phyloP scores from a whole-genome alignment of 2,329 filamentous ascomycete species.

The Monosporascus sp. region DNA sequence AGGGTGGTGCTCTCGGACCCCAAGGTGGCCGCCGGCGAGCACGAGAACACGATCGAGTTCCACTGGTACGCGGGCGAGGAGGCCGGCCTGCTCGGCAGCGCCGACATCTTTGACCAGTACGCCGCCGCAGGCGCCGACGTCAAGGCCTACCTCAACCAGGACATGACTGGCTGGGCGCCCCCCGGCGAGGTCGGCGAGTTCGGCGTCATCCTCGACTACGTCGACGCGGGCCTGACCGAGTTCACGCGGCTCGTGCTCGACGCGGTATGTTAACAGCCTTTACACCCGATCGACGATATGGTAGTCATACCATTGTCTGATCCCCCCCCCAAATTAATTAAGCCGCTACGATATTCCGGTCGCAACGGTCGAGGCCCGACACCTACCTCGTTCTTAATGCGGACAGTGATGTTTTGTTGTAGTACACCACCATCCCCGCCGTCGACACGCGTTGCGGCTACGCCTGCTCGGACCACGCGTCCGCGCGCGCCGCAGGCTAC shows the following conservation, averaged over 20 bases:
- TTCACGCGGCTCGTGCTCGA: slow-evolving; percentile 31
- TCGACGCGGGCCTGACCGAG: slow-evolving; percentile 24
- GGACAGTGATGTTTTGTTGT: background rate
- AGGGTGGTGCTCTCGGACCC: slow-evolving; percentile 68
- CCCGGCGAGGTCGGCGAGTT: slow-evolving; percentile 13
- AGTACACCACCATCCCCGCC: slow-evolving; percentile 31
- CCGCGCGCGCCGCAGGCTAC: slow-evolving; percentile 60
- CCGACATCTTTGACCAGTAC: slow-evolving; percentile 38
- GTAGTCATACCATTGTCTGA: background rate
- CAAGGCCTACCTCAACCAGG: slow-evolving; percentile 35
- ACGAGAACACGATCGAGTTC: slow-evolving; percentile 81
- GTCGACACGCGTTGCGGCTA: slow-evolving; percentile 46
- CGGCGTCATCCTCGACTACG: slow-evolving; percentile 33
- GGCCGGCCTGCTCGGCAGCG: slow-evolving; percentile 67
- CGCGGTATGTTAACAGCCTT: slow-evolving; percentile 1
- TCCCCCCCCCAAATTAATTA: background rate
- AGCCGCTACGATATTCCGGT: too few species aligned
- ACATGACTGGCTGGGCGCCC: slow-evolving; percentile 33
- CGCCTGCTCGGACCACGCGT: slow-evolving; percentile 60
- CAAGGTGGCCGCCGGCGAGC: slow-evolving; percentile 61
- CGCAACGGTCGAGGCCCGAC: too few species aligned
- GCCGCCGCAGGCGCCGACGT: slow-evolving; percentile 23
- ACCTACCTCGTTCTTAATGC: background rate
- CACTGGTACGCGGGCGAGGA: slow-evolving; percentile 76
- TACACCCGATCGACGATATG: too few species aligned